A percentile compares a stretch with the other conserved stretches of the same genome.
Evolutionary conservation across 371 early-diverging fungal genomes (phyloP).

Genomic region (Actinomucor elegans): DNA sequence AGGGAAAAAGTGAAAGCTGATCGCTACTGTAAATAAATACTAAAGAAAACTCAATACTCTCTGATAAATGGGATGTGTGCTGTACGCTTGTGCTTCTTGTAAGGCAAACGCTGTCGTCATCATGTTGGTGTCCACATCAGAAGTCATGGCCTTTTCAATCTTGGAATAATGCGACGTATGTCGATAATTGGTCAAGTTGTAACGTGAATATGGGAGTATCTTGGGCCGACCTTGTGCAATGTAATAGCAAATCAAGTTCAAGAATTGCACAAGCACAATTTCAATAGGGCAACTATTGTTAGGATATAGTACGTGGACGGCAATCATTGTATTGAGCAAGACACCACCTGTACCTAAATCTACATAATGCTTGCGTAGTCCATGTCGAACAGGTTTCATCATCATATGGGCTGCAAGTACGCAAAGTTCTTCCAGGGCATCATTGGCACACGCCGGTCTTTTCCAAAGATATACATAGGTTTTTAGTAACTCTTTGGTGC

Average conservation of each 20-base stretch:
- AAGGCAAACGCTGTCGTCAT: conserved; percentile 2
- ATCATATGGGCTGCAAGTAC: conserved; percentile 2
- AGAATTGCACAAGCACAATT: conserved; percentile 7
- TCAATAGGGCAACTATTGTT: conserved; percentile 4
- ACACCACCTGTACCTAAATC: background rate
- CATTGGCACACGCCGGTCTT: background rate
- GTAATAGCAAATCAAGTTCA: conserved; percentile 10
- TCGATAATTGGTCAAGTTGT: no score
- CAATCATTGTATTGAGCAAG: conserved; percentile 2
- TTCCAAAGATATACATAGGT: conserved; percentile 8
- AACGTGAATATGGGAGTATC: no score
- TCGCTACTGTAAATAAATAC: conserved; percentile 75
- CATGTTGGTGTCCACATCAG: background rate
- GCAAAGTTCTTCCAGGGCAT: conserved; percentile 5
- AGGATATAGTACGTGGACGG: conserved; percentile 12
- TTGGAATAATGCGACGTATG: no score
- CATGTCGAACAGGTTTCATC: background rate
- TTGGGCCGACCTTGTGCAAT: conserved; percentile 5
- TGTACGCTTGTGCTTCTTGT: conserved; percentile 2
- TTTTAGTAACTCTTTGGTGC: background rate
- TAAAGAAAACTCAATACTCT: background rate
- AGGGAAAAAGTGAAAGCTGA: conserved; percentile 82
- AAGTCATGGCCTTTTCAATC: no score
- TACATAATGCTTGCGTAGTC: background rate
- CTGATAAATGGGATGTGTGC: background rate